Evolutionary conservation across 768 basidiomycete species (phyloP).

Genomic region (Mycena maculata): DNA sequence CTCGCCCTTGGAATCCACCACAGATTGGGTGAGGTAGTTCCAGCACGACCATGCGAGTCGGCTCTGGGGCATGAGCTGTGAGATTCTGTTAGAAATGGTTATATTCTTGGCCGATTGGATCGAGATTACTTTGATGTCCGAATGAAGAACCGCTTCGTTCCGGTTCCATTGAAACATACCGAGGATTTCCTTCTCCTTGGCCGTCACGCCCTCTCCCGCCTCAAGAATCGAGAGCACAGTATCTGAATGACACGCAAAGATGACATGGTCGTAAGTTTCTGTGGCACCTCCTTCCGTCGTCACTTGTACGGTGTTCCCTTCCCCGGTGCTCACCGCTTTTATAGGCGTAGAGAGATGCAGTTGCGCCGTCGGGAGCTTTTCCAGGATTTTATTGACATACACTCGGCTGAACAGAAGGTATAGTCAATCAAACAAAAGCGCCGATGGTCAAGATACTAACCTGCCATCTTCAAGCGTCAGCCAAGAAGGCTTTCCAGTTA

Average conservation of each 20-base stretch:
- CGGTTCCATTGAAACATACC: slow-evolving; percentile 72
- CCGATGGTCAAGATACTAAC: slow-evolving; percentile 46
- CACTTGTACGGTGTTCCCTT: slow-evolving; percentile 51
- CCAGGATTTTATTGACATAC: slow-evolving; percentile 76
- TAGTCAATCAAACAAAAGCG: no score
- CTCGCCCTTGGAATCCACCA: slow-evolving; percentile 43
- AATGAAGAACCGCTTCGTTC: slow-evolving; percentile 77
- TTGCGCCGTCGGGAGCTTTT: slow-evolving; percentile 60
- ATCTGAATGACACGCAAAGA: slow-evolving; percentile 81
- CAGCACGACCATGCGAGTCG: slow-evolving; percentile 79
- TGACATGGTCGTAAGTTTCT: slow-evolving; percentile 73
- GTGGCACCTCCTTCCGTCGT: slow-evolving; percentile 59
- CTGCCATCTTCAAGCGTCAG: slow-evolving; percentile 79
- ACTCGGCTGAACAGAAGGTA: slow-evolving; percentile 53
- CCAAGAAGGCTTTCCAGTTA: slow-evolving; percentile 78
- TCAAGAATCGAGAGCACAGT: slow-evolving; percentile 63
- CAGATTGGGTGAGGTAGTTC: slow-evolving; percentile 77
- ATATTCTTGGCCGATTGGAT: not conserved
- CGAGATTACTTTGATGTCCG: slow-evolving; percentile 64
- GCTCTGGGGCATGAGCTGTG: slow-evolving; percentile 67
- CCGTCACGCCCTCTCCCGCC: slow-evolving; percentile 60
- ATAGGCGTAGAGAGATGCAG: slow-evolving; percentile 73
- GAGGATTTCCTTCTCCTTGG: slow-evolving; percentile 66
- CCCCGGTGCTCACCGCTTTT: slow-evolving; percentile 49
- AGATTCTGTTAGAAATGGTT: not conserved